phyloP scores from a whole-genome alignment of 331 rosid species.

The Phaseolus coccineus region DNA sequence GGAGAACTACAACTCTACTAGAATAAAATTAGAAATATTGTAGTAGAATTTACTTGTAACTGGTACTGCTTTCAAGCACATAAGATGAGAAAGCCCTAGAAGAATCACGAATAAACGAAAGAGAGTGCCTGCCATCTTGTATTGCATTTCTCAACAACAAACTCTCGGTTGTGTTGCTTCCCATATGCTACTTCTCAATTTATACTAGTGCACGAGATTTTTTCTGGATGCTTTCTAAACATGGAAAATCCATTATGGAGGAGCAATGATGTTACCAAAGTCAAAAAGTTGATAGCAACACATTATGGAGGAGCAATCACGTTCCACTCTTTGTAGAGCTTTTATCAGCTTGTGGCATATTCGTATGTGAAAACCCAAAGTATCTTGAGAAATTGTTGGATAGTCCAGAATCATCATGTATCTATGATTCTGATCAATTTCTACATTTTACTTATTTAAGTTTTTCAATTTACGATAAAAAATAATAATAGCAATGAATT shows the following conservation, averaged over 20 bases:
- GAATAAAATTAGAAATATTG: conserved; percentile 4
- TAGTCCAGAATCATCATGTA: background rate
- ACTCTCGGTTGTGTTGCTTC: conserved; percentile 35
- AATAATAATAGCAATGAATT: background rate
- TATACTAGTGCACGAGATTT: conserved; percentile 51
- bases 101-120: conserved; percentile 64
- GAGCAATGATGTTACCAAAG: conserved; percentile 46
- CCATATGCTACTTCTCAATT: conserved; percentile 47
- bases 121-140: conserved; percentile 55
- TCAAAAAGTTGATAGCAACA: conserved; percentile 61
- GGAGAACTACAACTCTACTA: background rate
- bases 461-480: background rate
- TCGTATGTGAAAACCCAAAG: conserved; percentile 34
- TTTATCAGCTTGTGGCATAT: conserved; percentile 40
- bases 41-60: conserved; percentile 66
- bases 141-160: conserved; percentile 27
- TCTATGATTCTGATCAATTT: background rate
- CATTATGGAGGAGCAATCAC: background rate
- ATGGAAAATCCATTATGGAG: conserved; percentile 41
- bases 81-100: conserved; percentile 61
- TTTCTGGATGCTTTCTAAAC: conserved; percentile 30
- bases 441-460: background rate
- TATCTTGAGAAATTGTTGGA: background rate
- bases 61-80: conserved; percentile 73
- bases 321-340: conserved; percentile 43